Conservation (phyloP, 116 monocot genomes). For the Thalassia testudinum region DNA sequence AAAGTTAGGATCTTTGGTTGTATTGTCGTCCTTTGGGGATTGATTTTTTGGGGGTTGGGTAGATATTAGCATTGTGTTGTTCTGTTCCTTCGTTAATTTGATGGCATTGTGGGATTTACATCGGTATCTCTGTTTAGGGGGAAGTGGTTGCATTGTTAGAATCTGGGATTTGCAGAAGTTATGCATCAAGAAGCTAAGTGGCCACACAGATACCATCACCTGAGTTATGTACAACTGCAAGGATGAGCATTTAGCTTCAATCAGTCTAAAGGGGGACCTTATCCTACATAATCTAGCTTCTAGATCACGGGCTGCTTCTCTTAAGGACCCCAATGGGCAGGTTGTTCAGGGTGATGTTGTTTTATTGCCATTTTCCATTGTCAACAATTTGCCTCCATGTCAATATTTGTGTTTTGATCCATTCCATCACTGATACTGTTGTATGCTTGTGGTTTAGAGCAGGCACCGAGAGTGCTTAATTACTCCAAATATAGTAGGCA, state of each 20-base stretch:
- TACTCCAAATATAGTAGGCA: constrained; percentile 91
- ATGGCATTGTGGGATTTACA: too few species aligned
- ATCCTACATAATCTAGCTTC: constrained; percentile 96
- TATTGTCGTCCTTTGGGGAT: too few species aligned
- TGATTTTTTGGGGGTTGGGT: too few species aligned
- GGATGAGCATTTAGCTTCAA: constrained; percentile 93
- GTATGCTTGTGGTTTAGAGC: background rate
- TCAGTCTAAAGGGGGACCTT: constrained; percentile 85
- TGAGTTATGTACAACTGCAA: constrained; percentile 94
- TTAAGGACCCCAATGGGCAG: constrained; percentile 92
- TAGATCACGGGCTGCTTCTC: constrained; percentile 68
- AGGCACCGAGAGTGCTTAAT: constrained; percentile 92
- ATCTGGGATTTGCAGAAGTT: constrained; percentile 97
- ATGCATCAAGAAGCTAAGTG: constrained; percentile 93
- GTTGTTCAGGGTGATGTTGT: constrained; percentile 2
- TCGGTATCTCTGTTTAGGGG: constrained; percentile 91
- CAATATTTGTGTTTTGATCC: background rate
- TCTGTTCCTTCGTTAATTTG: too few species aligned
- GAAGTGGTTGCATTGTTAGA: constrained; percentile 62
- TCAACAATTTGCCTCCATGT: too few species aligned
- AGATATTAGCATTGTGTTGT: too few species aligned
- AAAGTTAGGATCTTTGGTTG: too few species aligned
- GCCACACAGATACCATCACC: constrained; percentile 76
- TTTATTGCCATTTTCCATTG: too few species aligned
- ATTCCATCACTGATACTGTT: constrained; percentile 6